Evolutionary conservation across 2,329 filamentous ascomycete species (phyloP).

Genomic region (Orbilia blumenaviensis): DNA sequence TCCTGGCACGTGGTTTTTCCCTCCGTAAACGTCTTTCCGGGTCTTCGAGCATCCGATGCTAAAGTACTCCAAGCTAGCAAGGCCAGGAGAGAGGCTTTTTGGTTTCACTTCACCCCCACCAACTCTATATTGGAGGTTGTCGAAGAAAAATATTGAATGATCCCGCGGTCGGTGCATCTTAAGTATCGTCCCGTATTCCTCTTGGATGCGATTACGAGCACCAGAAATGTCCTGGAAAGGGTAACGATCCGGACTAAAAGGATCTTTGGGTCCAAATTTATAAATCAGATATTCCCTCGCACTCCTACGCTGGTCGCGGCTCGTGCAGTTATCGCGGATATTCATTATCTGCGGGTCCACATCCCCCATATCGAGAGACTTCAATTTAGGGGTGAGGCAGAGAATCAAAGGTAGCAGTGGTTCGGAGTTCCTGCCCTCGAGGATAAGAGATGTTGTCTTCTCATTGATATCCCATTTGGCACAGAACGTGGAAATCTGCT

Average conservation of each 20-base stretch:
- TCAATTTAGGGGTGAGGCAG: not conserved
- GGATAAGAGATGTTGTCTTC: not conserved
- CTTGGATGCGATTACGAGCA: too few relatives aligned
- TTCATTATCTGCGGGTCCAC: not conserved
- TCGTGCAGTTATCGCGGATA: not conserved
- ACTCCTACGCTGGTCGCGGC: too few relatives aligned
- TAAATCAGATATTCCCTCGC: too few relatives aligned
- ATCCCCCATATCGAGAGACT: not conserved
- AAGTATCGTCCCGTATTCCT: not conserved
- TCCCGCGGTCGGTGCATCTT: not conserved
- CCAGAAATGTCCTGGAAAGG: too few relatives aligned
- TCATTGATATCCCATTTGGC: not conserved
- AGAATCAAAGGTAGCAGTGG: not conserved
- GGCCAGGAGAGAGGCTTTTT: not conserved
- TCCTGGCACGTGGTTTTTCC: not conserved
- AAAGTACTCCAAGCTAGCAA: not conserved
- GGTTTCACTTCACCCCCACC: not conserved
- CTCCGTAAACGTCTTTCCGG: not conserved
- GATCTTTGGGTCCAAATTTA: too few relatives aligned
- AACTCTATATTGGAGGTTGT: not conserved
- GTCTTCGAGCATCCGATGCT: not conserved
- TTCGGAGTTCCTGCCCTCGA: not conserved
- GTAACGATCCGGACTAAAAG: too few relatives aligned
- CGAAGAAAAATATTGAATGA: not conserved
- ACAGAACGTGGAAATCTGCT: not conserved